These are phyloP conservation scores for Phytophthora palmivora DNA, from an alignment of 352 stramenopile genomes.

Conservation along the genomic window DNA sequence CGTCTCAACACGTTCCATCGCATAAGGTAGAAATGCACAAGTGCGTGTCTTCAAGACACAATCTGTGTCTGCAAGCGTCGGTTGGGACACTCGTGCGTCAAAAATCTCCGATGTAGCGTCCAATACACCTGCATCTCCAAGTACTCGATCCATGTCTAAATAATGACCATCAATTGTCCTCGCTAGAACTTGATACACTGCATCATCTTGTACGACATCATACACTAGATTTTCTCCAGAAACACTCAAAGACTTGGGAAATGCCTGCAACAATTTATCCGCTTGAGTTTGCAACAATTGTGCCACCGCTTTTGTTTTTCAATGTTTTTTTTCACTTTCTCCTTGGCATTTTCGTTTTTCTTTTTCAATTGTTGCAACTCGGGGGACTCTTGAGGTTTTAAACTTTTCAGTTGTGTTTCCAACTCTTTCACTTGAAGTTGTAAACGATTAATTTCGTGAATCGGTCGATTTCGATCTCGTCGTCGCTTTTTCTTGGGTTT, in stretches of 20 bases:
- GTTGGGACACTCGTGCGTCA: slow-evolving; percentile 16
- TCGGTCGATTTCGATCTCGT: slow-evolving; percentile 31
- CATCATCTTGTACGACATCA: slow-evolving; percentile 19
- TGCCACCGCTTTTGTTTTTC: slow-evolving; percentile 11
- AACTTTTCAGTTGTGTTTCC: slow-evolving; percentile 14
- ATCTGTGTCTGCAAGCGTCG: background rate
- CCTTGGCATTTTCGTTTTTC: slow-evolving; percentile 16
- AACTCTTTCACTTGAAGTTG: slow-evolving; percentile 27
- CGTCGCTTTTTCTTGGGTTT: slow-evolving; percentile 31
- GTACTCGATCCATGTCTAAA: slow-evolving; percentile 15
- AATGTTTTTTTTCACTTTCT: slow-evolving; percentile 12
- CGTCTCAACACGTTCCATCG: slow-evolving; percentile 12
- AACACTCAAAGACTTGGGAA: slow-evolving; percentile 25
- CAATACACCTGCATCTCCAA: slow-evolving; percentile 14
- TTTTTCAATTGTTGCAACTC: slow-evolving; percentile 8
- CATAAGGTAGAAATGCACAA: slow-evolving; percentile 22
- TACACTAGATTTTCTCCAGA: slow-evolving; percentile 28
- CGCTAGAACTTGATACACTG: slow-evolving; percentile 29
- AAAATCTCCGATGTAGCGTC: slow-evolving; percentile 26
- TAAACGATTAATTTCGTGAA: slow-evolving; percentile 30
- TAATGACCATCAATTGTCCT: slow-evolving; percentile 27
- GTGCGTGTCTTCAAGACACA: slow-evolving; percentile 23
- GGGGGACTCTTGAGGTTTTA: background rate
- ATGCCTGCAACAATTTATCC: slow-evolving; percentile 20
- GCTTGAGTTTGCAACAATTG: slow-evolving; percentile 23